These are phyloP conservation scores for Metschnikowia santaceciliae DNA, from an alignment of 805 yeast genomes.

Conservation along the genomic window DNA sequence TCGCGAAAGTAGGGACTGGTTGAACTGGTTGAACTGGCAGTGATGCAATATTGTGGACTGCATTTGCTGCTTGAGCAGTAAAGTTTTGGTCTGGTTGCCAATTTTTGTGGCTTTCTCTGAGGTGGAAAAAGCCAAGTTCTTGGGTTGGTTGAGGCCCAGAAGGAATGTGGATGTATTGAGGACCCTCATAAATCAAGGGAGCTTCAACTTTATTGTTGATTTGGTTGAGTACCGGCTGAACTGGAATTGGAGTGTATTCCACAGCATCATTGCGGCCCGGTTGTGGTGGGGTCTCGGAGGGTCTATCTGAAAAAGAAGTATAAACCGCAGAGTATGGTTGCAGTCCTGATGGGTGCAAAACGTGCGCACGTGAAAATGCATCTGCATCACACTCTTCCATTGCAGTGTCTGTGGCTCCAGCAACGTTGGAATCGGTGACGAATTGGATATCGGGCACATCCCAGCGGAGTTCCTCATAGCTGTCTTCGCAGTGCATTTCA, in stretches of 20 bases:
- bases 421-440: neutral
- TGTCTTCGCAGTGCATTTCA: neutral
- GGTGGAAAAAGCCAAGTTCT: neutral
- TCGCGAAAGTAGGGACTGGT: too few relatives aligned
- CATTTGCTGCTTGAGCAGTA: too few relatives aligned
- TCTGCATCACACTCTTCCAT: slow-evolving; percentile 1
- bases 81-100: too few relatives aligned
- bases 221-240: neutral
- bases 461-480: neutral
- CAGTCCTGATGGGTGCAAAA: neutral
- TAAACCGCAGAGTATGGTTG: neutral
- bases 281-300: neutral
- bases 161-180: neutral
- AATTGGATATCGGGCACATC: neutral
- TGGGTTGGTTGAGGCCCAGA: neutral
- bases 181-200: too few relatives aligned
- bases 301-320: neutral
- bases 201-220: too few relatives aligned
- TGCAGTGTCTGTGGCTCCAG: neutral
- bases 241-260: neutral
- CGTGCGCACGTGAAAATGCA: neutral
- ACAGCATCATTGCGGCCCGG: neutral
- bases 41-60: too few relatives aligned
- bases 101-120: too few relatives aligned
- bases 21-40: too few relatives aligned